Conservation (phyloP, 257 asterid genomes). For the Striga asiatica region DNA sequence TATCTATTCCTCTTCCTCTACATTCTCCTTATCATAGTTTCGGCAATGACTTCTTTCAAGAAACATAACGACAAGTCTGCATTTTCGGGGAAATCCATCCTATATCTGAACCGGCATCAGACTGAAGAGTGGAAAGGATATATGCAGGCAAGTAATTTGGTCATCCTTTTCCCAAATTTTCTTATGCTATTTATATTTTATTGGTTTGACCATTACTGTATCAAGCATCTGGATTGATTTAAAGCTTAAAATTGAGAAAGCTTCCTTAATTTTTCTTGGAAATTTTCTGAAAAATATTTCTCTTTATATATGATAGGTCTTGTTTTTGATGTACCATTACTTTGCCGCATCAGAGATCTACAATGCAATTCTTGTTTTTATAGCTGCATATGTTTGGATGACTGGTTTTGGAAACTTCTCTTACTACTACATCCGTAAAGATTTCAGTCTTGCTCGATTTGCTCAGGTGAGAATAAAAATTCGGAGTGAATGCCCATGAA, state of each 20-base stretch:
- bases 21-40: constrained; percentile 69
- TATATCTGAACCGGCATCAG: constrained; percentile 90
- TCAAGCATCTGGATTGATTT: constrained; percentile 1
- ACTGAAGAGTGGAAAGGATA: constrained; percentile 98
- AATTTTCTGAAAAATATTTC: constrained; percentile 17
- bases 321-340: constrained; percentile 76
- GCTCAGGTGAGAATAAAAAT: constrained; percentile 48
- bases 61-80: constrained; percentile 81
- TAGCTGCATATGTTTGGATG: constrained; percentile 90
- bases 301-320: constrained; percentile 36
- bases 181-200: background rate
- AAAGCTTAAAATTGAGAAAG: background rate
- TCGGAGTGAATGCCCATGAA: background rate
- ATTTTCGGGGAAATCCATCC: constrained; percentile 71
- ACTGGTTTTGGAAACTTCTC: constrained; percentile 90
- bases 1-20: constrained; percentile 73
- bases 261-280: background rate
- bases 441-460: constrained; percentile 69
- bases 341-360: constrained; percentile 79
- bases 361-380: constrained; percentile 71
- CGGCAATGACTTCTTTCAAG: constrained; percentile 86
- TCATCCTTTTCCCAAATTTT: background rate
- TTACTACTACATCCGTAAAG: constrained; percentile 71
- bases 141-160: constrained; percentile 66
- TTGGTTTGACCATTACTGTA: background rate